A percentile compares a stretch with the other conserved stretches of the same genome.
Conservation (phyloP, 2,329 filamentous ascomycete genomes). For the Stachybotrys chartarum region DNA sequence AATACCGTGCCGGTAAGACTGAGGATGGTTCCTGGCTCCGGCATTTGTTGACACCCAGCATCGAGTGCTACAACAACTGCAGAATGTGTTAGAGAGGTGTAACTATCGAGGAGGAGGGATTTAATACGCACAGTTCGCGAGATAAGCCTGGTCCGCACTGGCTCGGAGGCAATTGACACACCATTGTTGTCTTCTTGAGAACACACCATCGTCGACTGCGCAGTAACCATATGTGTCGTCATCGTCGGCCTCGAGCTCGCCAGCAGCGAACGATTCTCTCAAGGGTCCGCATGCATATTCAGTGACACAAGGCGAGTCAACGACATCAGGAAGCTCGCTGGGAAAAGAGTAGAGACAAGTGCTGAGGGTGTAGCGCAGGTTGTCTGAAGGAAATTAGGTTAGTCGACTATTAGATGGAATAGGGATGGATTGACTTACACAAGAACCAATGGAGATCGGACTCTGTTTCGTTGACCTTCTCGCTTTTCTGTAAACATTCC, state of each 20-base stretch:
- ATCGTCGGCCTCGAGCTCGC: conserved; percentile 16
- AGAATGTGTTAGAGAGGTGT: conserved; percentile 7
- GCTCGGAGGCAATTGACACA: conserved; percentile 38
- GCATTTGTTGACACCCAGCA: conserved; percentile 40
- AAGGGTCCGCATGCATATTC: conserved; percentile 33
- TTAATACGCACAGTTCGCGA: conserved; percentile 39
- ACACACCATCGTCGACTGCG: conserved; percentile 23
- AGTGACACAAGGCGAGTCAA: conserved; percentile 35
- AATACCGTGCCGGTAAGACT: conserved; percentile 38
- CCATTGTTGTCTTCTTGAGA: conserved; percentile 22
- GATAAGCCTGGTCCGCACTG: conserved; percentile 30
- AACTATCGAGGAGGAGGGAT: not conserved
- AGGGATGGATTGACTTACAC: conserved; percentile 27
- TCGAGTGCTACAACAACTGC: conserved; percentile 39
- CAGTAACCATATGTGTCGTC: conserved; percentile 33
- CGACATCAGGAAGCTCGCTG: conserved; percentile 18
- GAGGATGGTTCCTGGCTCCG: conserved; percentile 27
- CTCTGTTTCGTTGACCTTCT: conserved; percentile 27
- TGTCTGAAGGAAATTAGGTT: conserved; percentile 28
- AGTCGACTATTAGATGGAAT: conserved; percentile 9
- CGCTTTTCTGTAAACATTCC: conserved; percentile 38
- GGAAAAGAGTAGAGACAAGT: conserved; percentile 35
- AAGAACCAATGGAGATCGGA: conserved; percentile 38
- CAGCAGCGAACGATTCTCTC: conserved; percentile 26
- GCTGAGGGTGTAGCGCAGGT: conserved; percentile 39